Evolutionary conservation across 371 early-diverging fungal species (phyloP).

Genomic region (Rhizopus sp.): DNA sequence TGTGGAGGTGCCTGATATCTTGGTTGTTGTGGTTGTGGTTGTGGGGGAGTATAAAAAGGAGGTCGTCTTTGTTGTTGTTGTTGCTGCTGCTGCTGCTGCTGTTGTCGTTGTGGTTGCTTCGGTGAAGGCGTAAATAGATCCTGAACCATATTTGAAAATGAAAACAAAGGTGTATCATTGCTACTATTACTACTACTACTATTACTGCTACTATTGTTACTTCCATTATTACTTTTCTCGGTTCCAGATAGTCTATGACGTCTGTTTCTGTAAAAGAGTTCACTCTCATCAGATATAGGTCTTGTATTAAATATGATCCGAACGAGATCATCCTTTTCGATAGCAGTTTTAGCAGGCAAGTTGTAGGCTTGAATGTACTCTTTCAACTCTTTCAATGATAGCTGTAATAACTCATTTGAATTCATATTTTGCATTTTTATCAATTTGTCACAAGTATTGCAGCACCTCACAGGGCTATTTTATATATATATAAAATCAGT

Average conservation of each 20-base stretch:
- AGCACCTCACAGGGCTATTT: constrained; percentile 44
- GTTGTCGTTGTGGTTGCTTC: no score
- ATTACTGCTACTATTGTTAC: neutral
- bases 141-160: no score
- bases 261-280: constrained; percentile 15
- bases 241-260: constrained; percentile 4
- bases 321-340: constrained; percentile 52
- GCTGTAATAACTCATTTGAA: constrained; percentile 26
- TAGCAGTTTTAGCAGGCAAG: constrained; percentile 35
- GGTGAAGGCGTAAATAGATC: no score
- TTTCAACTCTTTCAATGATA: constrained; percentile 37
- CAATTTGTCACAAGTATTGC: constrained; percentile 41
- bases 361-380: constrained; percentile 44
- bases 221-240: neutral
- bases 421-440: constrained; percentile 49
- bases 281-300: constrained; percentile 48
- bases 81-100: no score
- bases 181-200: no score
- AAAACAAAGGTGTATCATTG: no score
- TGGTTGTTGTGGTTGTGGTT: no score
- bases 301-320: constrained; percentile 43
- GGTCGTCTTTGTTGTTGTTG: no score
- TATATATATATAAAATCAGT: neutral
- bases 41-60: no score
- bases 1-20: constrained; percentile 5